A percentile compares a stretch with the other conserved stretches of the same genome.
phyloP scores from a whole-genome alignment of 2,329 filamentous ascomycete genomes.

The Pseudocercospora macadamiae region DNA sequence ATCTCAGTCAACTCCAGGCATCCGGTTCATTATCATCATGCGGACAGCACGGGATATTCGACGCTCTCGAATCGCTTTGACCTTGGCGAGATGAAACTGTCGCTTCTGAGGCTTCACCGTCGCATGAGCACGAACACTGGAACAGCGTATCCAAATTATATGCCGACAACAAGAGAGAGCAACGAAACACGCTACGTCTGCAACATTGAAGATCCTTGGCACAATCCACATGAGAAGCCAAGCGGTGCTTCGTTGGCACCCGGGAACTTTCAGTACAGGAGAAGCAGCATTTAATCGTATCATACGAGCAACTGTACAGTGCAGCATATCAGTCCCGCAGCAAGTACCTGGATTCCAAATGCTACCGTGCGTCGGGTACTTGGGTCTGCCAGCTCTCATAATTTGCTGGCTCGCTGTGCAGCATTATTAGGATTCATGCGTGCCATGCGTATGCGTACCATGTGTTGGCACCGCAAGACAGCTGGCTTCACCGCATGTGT shows the following conservation, averaged over 20 bases:
- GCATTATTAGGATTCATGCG: neutral
- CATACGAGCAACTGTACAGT: no score
- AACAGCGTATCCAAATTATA: neutral
- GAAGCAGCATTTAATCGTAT: no score
- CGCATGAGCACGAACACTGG: neutral
- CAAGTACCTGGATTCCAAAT: neutral
- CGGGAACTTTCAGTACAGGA: no score
- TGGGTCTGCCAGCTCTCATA: no score
- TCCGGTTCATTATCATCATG: no score
- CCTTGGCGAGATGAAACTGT: no score
- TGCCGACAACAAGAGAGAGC: neutral
- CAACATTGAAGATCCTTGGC: neutral
- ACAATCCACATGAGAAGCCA: neutral
- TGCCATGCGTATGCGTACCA: neutral
- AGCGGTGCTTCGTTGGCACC: neutral
- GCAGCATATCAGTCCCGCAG: no score
- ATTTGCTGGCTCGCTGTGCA: no score
- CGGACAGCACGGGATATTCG: no score
- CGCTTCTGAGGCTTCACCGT: neutral
- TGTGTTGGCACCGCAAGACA: conserved; percentile 1
- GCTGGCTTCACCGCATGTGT: conserved; percentile 3
- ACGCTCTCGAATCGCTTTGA: no score
- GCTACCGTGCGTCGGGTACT: no score
- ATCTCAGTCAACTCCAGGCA: no score
- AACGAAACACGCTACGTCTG: neutral